Conservation (phyloP, 768 basidiomycete species). For the Cystobasidium tubakii region DNA sequence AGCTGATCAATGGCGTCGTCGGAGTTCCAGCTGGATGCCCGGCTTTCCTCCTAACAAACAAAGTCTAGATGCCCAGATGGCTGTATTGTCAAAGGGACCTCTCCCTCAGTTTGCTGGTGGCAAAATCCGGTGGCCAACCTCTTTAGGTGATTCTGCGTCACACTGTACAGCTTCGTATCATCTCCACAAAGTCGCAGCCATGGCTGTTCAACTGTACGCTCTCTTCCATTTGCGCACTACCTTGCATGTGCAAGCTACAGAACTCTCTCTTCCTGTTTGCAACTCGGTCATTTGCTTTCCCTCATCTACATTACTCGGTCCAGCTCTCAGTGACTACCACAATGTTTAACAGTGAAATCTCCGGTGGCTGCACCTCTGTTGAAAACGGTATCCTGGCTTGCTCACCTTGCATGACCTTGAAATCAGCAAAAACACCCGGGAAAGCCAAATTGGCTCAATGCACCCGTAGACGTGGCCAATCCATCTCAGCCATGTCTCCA, state of each 20-base stretch:
- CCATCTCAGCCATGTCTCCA: neutral
- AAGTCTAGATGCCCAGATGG: too few relatives aligned
- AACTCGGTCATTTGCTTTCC: too few relatives aligned
- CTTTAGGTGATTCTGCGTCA: neutral
- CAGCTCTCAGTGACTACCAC: too few relatives aligned
- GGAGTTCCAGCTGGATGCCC: neutral
- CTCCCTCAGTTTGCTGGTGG: neutral
- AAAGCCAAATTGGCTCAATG: neutral
- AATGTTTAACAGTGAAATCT: neutral
- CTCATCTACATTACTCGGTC: too few relatives aligned
- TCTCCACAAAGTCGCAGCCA: neutral
- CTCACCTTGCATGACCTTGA: neutral
- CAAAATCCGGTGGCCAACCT: neutral
- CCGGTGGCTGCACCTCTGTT: neutral
- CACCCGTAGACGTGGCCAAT: conserved; percentile 1
- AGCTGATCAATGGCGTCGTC: neutral
- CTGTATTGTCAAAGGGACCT: neutral
- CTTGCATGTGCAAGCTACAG: too few relatives aligned
- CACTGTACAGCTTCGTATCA: neutral
- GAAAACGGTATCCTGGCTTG: neutral
- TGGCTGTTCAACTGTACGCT: neutral
- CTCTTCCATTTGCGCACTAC: too few relatives aligned
- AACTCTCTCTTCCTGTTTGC: too few relatives aligned
- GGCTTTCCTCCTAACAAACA: neutral
- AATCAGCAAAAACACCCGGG: too few relatives aligned